phyloP scores from a whole-genome alignment of 129 eudicot genomes.

The Lactuca saligna region DNA sequence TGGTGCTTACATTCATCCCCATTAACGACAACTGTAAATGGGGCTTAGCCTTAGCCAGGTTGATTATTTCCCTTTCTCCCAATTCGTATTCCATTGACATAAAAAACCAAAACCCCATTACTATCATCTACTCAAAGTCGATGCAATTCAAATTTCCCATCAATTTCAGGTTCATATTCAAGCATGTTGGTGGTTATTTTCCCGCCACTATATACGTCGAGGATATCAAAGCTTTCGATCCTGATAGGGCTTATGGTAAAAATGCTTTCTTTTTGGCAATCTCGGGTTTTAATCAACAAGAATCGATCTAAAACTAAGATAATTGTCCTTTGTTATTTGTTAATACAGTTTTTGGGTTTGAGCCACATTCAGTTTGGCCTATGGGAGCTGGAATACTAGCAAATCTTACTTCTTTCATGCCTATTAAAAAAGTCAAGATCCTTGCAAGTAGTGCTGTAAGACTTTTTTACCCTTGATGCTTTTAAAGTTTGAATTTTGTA shows the following conservation, averaged over 20 bases:
- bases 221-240: constrained; percentile 82
- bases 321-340: background rate
- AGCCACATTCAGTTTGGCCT: constrained; percentile 97
- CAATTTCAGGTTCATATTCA: constrained; percentile 65
- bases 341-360: constrained; percentile 72
- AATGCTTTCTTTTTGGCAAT: background rate
- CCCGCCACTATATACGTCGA: constrained; percentile 74
- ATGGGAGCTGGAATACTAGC: constrained; percentile 72
- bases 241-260: constrained; percentile 73
- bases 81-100: background rate
- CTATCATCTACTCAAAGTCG: background rate
- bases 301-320: background rate
- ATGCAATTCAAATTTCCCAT: background rate
- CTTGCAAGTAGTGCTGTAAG: constrained; percentile 90
- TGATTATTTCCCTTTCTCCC: constrained; percentile 33
- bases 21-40: constrained; percentile 58
- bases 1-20: constrained; percentile 58
- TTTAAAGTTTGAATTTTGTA: background rate
- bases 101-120: background rate
- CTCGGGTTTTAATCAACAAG: background rate
- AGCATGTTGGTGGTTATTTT: constrained; percentile 80
- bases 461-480: background rate
- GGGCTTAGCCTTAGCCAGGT: constrained; percentile 74
- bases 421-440: constrained; percentile 60
- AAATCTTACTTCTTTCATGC: constrained; percentile 65